Evolutionary conservation across 164 flowering plant species (phyloP).

Genomic region (Buxus sempervirens): DNA sequence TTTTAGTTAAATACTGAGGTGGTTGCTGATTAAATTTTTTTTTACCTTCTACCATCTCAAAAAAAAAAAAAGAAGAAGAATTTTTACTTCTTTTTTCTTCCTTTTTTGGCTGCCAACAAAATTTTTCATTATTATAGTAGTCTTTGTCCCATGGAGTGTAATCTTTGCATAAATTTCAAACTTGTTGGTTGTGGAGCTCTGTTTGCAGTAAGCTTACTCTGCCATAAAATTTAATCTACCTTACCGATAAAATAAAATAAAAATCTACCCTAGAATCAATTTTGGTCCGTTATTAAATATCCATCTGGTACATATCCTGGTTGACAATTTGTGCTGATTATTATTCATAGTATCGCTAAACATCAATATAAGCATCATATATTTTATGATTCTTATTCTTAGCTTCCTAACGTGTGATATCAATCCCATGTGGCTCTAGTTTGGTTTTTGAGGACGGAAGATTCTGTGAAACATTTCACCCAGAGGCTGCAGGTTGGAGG

Average conservation of each 20-base stretch:
- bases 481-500: constrained; percentile 83
- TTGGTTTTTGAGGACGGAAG: constrained; percentile 46
- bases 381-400: neutral
- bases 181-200: neutral
- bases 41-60: too few species aligned
- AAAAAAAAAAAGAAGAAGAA: too few species aligned
- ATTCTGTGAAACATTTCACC: constrained; percentile 70
- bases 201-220: neutral
- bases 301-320: neutral
- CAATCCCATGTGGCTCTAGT: constrained; percentile 28
- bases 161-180: neutral
- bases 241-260: too few species aligned
- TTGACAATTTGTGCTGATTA: neutral
- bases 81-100: too few species aligned
- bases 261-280: neutral
- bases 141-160: neutral
- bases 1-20: neutral
- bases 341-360: neutral
- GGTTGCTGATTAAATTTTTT: neutral
- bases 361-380: neutral
- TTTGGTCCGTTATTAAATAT: neutral
- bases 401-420: constrained; percentile 1
- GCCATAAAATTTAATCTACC: neutral
- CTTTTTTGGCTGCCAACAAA: neutral
- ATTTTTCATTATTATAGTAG: too few species aligned